Evolutionary conservation across 352 stramenopile species (phyloP).

Genomic region (Globisporangium orthogonon): DNA sequence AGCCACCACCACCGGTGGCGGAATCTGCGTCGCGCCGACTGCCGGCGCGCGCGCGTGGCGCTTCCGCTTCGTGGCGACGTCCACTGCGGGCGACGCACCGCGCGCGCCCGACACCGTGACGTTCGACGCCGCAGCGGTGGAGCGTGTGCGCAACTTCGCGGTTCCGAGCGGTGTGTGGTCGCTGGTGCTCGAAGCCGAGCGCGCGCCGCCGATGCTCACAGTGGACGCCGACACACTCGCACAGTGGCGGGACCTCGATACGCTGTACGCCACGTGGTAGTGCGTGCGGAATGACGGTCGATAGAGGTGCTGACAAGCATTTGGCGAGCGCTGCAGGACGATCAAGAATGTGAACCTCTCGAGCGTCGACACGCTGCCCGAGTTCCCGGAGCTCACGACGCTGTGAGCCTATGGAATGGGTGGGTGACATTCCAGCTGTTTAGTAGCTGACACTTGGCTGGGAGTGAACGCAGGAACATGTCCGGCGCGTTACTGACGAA

Average conservation of each 20-base stretch:
- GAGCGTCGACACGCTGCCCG: not conserved
- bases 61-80: not conserved
- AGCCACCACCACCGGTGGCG: not conserved
- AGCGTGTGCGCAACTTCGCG: constrained; percentile 1
- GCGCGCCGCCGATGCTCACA: constrained; percentile 3
- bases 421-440: not conserved
- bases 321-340: not conserved
- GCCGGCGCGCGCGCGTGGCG: constrained; percentile 5
- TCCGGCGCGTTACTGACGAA: constrained; percentile 5
- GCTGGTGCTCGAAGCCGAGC: constrained; percentile 5
- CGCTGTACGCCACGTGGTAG: constrained; percentile 2
- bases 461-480: constrained; percentile 6
- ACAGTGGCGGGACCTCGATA: constrained; percentile 8
- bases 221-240: constrained; percentile 1
- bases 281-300: not conserved
- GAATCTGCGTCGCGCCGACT: constrained; percentile 8
- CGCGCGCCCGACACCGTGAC: not conserved
- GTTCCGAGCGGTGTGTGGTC: constrained; percentile 3
- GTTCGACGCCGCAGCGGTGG: constrained; percentile 6
- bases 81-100: not conserved
- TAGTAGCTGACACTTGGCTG: not conserved
- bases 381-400: constrained; percentile 4
- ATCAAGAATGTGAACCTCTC: constrained; percentile 15
- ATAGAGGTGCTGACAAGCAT: not conserved
- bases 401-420: not conserved